Evolutionary conservation across 495 filamentous ascomycete species (phyloP), one percentile per base, ranked within the genome.

Genomic region (Parathielavia hyrcaniae): DNA sequence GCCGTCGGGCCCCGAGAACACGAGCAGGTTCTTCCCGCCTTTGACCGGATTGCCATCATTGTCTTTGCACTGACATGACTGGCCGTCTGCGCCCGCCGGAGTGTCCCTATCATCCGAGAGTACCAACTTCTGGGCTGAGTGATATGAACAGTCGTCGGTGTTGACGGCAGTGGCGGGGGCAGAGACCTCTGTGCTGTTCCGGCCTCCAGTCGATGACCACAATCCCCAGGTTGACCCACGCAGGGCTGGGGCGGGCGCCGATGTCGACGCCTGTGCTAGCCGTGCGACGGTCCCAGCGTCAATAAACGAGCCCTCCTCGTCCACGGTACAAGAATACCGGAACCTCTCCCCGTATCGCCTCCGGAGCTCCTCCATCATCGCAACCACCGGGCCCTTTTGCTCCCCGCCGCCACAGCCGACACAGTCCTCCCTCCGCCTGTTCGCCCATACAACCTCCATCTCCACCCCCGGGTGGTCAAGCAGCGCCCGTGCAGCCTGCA

Each of bases 1-100:
- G 16, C 93, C 91, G 43, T 93, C 89, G 0, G 93, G 91, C 0
- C 93, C 93, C 2, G 89, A 91, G 5, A 97, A 76, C 49, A 95
- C 72, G 30, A 97, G 74, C 44, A 95, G 61, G 56, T 83, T 87
- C 59, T 71, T 79, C 6, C 73, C 69, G 11, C 59, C 50, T 11
- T 14, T 2, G 9, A 55, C 53, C 16, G 34, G 22, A 0, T 36
- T 14, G 10, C 55, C 52, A 6, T 36, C 10, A 13, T 0, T 17
- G 13, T 56, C 58, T 7, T 44, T 16, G 35, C 64, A 61, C 32
- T 22, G 19, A 34, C 53, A 55, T 12, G 0, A 9, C 19, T 49
- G 5, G 46, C 3, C 12, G 34, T 17, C 49, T 3, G 34, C 8
- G 38, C 46, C 50, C 4, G 12, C 52, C 1, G 17, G 34, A 12